Percentiles rank a stretch among this genome's conserved stretches.
phyloP scores from a whole-genome alignment of 805 yeast genomes.

The Pichia occidentalis region DNA sequence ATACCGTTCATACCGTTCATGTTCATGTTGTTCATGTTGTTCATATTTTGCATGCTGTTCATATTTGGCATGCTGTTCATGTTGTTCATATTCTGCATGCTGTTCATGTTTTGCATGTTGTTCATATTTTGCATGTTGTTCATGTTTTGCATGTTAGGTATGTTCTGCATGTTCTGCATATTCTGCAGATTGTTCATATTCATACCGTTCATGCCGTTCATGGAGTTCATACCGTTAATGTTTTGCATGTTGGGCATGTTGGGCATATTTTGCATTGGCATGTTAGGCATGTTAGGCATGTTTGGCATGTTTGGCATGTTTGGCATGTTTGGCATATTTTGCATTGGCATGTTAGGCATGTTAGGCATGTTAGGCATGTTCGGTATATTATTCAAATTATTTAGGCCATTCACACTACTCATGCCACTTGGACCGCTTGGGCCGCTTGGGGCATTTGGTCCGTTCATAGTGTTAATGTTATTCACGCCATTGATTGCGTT shows the following conservation, averaged over 20 bases:
- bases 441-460: background rate
- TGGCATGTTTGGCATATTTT: no score
- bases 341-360: background rate
- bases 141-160: background rate
- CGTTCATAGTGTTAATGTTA: background rate
- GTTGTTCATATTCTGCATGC: constrained; percentile 1
- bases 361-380: background rate
- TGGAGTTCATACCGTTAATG: no score
- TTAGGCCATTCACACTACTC: constrained; percentile 2
- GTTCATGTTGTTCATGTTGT: no score
- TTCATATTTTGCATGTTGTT: background rate
- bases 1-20: background rate
- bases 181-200: background rate
- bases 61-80: no score
- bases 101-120: background rate
- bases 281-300: background rate
- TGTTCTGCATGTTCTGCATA: background rate
- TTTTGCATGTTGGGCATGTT: no score
- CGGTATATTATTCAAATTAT: background rate
- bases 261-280: no score
- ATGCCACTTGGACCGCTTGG: background rate
- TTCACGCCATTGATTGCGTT: background rate
- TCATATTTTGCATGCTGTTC: no score
- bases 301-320: no score
- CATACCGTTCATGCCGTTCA: no score